Base-by-base conservation (phyloP, 2,329 filamentous ascomycete genomes). In the Tricladium varicosporioides region DNA sequence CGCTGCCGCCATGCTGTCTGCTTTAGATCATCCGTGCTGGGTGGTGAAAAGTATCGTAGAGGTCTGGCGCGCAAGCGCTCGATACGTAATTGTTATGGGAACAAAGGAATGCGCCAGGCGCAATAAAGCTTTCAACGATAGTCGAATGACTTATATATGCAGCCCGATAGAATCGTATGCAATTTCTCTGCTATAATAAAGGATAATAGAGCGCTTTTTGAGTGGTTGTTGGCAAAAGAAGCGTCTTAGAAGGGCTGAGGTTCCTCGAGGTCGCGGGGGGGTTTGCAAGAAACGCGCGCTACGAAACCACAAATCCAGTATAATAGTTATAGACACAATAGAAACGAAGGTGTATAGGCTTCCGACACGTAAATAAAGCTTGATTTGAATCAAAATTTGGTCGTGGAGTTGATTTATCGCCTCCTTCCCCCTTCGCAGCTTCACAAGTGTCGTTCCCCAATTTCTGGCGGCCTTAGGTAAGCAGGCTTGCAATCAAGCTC, bases 291-390 rank as follows among this genome's bases (percentile, higher is more conserved):
- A 65, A 68, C 65, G 62, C 67, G 68, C 57, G 50, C 45, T 64
- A 65, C 61, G 31, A 55, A 51, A 54, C 52, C 58, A 60, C 61
- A 63, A 63, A 53, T 42, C 49, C 42, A 19, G 19, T 54, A 48
- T 42, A 58, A 59, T 51, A 63, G 63, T 62, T 53, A 61, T 57
- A 51, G 47, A 59, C 53, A 63, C 57, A 53, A 59, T 57, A 55
- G 47, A 63, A 60, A 42, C 51, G 42, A 51, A 60, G 62, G 59
- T 43, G 57, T 60, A 54, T 47, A 50, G 56, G 18, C 55, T 65
- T 69, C 60, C 62, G 67, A 69, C 68, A 67, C 69, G 69, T 71
- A 62, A 56, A 67, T 63, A 51, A 62, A 68, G 63, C 60, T 67
- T 64, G 53, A 63, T 62, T 64, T 53, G 54, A 56, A 53, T 57